Percentiles rank a stretch among this genome's conserved stretches.
Conservation (phyloP, 495 filamentous ascomycete genomes). For the Xeromyces bisporus region DNA sequence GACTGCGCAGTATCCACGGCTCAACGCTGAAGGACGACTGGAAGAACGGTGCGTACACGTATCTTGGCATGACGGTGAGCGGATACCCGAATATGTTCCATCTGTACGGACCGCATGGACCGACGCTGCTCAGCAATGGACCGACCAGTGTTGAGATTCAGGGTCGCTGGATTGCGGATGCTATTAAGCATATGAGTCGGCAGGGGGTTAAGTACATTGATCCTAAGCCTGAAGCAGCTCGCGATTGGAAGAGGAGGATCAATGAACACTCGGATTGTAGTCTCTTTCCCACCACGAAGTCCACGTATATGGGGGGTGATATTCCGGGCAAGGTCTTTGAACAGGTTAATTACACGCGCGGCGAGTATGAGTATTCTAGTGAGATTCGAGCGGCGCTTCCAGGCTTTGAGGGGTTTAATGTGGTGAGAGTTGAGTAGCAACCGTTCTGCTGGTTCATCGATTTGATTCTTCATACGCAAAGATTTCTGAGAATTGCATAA, state of each 20-base stretch:
- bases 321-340: slow-evolving; percentile 34
- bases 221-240: slow-evolving; percentile 26
- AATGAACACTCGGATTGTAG: slow-evolving; percentile 22
- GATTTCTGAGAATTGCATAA: too few species aligned
- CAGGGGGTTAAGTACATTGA: slow-evolving; percentile 26
- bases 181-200: slow-evolving; percentile 23
- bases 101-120: slow-evolving; percentile 34
- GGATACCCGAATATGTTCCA: slow-evolving; percentile 40
- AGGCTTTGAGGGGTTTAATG: slow-evolving; percentile 15
- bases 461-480: too few species aligned
- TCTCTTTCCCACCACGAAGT: slow-evolving; percentile 29
- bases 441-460: too few species aligned
- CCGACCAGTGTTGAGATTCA: slow-evolving; percentile 31
- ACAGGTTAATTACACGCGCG: slow-evolving; percentile 26
- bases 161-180: slow-evolving; percentile 34
- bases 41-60: slow-evolving; percentile 25
- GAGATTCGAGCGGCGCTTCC: slow-evolving; percentile 20
- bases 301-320: slow-evolving; percentile 35
- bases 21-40: slow-evolving; percentile 29
- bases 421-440: slow-evolving; percentile 10
- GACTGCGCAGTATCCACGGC: slow-evolving; percentile 26
- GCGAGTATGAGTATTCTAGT: slow-evolving; percentile 17
- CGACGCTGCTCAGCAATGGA: slow-evolving; percentile 32
- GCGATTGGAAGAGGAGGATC: slow-evolving; percentile 29
- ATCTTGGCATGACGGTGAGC: slow-evolving; percentile 29